Percentiles rank a stretch among this genome's conserved stretches.
Evolutionary conservation across 2,329 filamentous ascomycete genomes (phyloP).

Genomic region (Colletotrichum endophyticum): DNA sequence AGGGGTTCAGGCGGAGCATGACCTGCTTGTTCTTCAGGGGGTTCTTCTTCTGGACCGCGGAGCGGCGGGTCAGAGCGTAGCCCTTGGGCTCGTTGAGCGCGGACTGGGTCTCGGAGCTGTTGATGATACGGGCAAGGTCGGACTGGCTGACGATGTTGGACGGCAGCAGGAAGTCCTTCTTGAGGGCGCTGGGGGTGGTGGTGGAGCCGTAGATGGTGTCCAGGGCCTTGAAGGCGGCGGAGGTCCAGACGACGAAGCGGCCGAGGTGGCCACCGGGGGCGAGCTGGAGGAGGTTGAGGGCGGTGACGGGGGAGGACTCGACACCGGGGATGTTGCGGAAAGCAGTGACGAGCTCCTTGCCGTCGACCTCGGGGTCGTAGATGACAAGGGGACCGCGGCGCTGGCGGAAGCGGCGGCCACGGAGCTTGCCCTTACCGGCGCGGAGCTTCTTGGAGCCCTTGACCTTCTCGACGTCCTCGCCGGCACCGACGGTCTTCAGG

Average conservation of each 20-base stretch:
- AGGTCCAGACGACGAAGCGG: slow-evolving; percentile 99
- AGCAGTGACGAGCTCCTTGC: slow-evolving; percentile 89
- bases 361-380: slow-evolving; percentile 94
- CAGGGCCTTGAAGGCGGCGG: slow-evolving; percentile 92
- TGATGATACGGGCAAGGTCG: slow-evolving; percentile 97
- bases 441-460: slow-evolving; percentile 96
- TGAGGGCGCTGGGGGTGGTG: slow-evolving; percentile 85
- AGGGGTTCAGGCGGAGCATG: slow-evolving; percentile 97
- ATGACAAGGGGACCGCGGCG: slow-evolving; percentile 97
- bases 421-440: slow-evolving; percentile 98
- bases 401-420: slow-evolving; percentile 95
- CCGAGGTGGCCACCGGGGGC: slow-evolving; percentile 98
- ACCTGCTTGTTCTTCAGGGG: slow-evolving; percentile 99
- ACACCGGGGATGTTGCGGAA: slow-evolving; percentile 99
- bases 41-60: slow-evolving; percentile 99
- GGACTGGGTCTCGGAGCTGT: slow-evolving; percentile 97
- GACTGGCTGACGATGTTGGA: slow-evolving; percentile 92
- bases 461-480: slow-evolving; percentile 92
- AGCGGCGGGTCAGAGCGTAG: slow-evolving; percentile 86
- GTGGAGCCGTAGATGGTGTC: slow-evolving; percentile 97
- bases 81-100: slow-evolving; percentile 93
- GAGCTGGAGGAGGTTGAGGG: slow-evolving; percentile 98
- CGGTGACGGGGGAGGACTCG: slow-evolving; percentile 92
- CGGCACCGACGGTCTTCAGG: slow-evolving; percentile 89
- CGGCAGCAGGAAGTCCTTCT: slow-evolving; percentile 99